Evolutionary conservation across 139 green algal genomes (phyloP), one percentile per base, ranked within the genome.

Genomic region (Marvania coccoides): DNA sequence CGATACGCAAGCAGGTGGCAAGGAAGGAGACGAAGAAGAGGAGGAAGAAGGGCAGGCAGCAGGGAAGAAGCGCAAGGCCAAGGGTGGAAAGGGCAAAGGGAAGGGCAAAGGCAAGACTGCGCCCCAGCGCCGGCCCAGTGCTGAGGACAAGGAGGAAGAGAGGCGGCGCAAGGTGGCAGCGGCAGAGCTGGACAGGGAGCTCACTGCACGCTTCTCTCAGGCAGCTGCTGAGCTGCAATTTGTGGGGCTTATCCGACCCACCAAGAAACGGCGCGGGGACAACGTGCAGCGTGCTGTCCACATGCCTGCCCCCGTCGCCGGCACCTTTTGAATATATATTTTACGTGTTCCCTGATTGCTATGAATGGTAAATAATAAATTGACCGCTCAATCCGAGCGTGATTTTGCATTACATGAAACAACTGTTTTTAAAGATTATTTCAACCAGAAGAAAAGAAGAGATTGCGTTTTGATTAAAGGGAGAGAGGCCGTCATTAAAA

Each of bases 121-220:
- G 33, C 45, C n/a, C 34, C 23, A 9, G n/a, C 4, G 19, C 1
- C 6, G 54, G 19, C 23, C 28, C 51, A 58, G 28, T n/a, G 31
- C 40, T 47, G 34, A 10, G 37, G 34, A 13, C 4, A 53, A 36
- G 24, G 1, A 66, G 15, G 35, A 35, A 6, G 13, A 13, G 14
- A 56, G 19, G 35, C 7, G 6, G 34, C 19, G 13, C 28, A 19
- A 24, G 59, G 9, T 48, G 19, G 47, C 12, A 23, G 28, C 31
- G 62, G 35, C 36, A 34, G 37, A n/a, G 26, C 15, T 19, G 37
- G 45, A 38, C 24, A 13, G 69, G 26, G 51, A 77, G 58, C 45
- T 80, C 33, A 59, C 60, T 7, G 77, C 65, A 8, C 61, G 74
- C 36, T 84, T 84, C 47, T 74, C 64, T n/a, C 73, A 81, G 36